phyloP scores from a whole-genome alignment of 73 alveolate species.

The Durusdinium trenchii region DNA sequence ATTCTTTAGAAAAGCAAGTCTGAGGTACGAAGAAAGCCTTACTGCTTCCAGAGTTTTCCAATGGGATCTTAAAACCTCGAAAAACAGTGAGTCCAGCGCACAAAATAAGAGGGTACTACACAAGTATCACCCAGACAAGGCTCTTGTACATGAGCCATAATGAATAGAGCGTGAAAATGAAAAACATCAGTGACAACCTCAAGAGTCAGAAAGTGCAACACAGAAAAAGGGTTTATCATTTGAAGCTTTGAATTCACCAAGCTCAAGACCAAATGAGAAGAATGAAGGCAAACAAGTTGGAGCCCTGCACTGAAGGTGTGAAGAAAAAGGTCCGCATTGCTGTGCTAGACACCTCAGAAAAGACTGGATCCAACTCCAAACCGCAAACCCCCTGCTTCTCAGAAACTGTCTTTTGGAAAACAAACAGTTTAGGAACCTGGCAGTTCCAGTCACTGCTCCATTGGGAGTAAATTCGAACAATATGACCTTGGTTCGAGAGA shows the following conservation, averaged over 20 bases:
- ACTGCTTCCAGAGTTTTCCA: conserved; percentile 2
- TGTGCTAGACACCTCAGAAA: conserved; percentile 58
- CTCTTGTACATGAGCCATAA: conserved; percentile 79
- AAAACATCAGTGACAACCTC: conserved; percentile 67
- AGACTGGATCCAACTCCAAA: not conserved
- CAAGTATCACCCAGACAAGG: no score
- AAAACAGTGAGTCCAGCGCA: conserved; percentile 1
- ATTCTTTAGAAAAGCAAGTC: not conserved
- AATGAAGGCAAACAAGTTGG: conserved; percentile 53
- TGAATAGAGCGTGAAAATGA: conserved; percentile 61
- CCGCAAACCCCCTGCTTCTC: not conserved
- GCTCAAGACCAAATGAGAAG: conserved; percentile 43
- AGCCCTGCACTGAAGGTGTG: conserved; percentile 73
- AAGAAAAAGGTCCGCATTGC: conserved; percentile 87
- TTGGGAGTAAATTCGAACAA: conserved; percentile 63
- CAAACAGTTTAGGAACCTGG: not conserved
- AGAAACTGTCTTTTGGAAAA: not conserved
- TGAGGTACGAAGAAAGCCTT: conserved; percentile 2
- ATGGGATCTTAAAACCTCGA: not conserved
- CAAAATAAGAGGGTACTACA: not conserved
- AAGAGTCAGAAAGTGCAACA: not conserved
- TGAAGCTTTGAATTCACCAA: not conserved
- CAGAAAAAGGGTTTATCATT: not conserved
- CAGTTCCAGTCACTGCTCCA: conserved; percentile 91
- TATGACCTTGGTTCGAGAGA: conserved; percentile 43